Conservation (phyloP, 805 yeast species). For the Starmerella ratchasimensis region DNA sequence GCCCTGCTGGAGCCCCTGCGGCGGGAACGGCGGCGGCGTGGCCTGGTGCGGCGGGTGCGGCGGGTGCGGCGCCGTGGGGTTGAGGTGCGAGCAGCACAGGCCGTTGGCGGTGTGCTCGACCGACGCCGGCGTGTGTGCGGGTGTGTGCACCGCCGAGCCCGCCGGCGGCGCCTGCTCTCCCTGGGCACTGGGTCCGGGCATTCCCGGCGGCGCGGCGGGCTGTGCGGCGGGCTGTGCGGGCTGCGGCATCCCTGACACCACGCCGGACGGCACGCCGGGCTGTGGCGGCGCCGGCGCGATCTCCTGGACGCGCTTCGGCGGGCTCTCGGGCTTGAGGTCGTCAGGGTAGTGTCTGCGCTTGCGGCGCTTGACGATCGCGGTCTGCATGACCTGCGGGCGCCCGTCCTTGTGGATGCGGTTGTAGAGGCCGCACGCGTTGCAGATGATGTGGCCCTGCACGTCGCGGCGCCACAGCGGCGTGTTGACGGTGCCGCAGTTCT, state of each 20-base stretch:
- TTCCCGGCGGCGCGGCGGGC: neutral
- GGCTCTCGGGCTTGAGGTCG: neutral
- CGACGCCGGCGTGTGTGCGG: too few species aligned
- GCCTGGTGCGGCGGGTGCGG: neutral
- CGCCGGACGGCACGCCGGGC: neutral
- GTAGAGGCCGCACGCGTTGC: conserved; percentile 77
- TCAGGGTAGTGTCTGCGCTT: conserved; percentile 41
- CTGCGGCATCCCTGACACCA: neutral
- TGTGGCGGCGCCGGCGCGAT: neutral
- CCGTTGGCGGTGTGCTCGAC: neutral
- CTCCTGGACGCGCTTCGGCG: neutral
- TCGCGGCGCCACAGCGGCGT: conserved; percentile 83
- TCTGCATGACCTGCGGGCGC: conserved; percentile 63
- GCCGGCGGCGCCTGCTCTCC: neutral
- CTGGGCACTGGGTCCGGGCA: neutral
- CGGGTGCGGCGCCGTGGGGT: conserved; percentile 1
- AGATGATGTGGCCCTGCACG: conserved; percentile 66
- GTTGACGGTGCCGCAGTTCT: conserved; percentile 70
- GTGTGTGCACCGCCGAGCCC: neutral
- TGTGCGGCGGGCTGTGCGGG: neutral
- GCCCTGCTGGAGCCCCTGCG: neutral
- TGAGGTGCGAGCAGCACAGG: conserved; percentile 6
- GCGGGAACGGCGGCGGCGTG: neutral
- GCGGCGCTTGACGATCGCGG: conserved; percentile 60
- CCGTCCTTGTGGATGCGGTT: conserved; percentile 61